A percentile compares a stretch with the other conserved stretches of the same genome.
Evolutionary conservation across 352 stramenopile species (phyloP).

Genomic region (Phytophthora pluvialis): DNA sequence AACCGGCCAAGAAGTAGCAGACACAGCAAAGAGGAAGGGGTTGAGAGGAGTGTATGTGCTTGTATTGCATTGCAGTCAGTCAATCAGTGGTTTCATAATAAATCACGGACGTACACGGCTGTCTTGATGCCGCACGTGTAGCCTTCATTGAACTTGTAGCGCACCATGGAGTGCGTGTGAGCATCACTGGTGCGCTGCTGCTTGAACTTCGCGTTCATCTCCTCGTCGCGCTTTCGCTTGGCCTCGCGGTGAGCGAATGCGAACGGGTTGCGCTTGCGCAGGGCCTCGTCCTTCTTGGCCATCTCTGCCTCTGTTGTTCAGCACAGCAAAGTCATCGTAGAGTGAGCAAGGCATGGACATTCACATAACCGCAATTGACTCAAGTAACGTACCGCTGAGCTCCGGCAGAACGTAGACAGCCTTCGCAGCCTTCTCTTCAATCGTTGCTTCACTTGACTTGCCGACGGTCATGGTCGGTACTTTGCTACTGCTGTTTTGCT

Average conservation of each 20-base stretch:
- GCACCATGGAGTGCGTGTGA: conserved; percentile 54
- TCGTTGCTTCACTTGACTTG: conserved; percentile 27
- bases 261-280: conserved; percentile 79
- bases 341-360: conserved; percentile 8
- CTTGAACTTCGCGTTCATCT: conserved; percentile 49
- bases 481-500: conserved; percentile 19
- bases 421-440: conserved; percentile 39
- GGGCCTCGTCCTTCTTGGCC: conserved; percentile 63
- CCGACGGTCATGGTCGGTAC: background rate
- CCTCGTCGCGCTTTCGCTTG: conserved; percentile 74
- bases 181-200: conserved; percentile 28
- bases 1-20: conserved; percentile 31
- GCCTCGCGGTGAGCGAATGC: conserved; percentile 83
- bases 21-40: background rate
- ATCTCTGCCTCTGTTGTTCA: conserved; percentile 56
- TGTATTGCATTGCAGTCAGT: conserved; percentile 16
- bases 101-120: conserved; percentile 86
- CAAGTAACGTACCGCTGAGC: conserved; percentile 53
- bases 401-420: conserved; percentile 55
- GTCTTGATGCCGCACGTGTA: conserved; percentile 92
- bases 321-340: background rate
- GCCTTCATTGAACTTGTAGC: conserved; percentile 92
- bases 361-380: background rate
- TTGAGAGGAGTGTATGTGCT: background rate
- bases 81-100: conserved; percentile 57